These are phyloP conservation scores for Cyclaneusma minus DNA, from an alignment of 2,329 filamentous ascomycete species.

Conservation along the genomic window DNA sequence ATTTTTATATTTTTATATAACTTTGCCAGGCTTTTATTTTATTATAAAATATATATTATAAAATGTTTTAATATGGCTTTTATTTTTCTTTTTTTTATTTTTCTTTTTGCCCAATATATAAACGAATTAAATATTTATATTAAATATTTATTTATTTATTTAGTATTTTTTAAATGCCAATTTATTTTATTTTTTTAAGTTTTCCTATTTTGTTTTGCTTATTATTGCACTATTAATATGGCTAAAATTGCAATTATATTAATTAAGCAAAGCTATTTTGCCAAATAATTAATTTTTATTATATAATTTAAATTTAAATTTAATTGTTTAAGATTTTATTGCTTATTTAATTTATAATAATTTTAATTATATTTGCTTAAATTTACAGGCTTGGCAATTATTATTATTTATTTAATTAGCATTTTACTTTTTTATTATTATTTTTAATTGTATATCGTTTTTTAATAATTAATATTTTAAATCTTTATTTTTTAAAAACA, in stretches of 20 bases:
- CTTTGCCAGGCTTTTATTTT: neutral
- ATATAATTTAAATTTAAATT: neutral
- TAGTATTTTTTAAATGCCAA: neutral
- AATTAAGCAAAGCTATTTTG: too few relatives aligned
- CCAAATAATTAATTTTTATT: neutral
- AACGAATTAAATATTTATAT: neutral
- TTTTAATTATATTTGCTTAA: neutral
- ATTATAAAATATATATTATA: slow-evolving; percentile 1
- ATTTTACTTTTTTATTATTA: neutral
- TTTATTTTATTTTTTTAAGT: slow-evolving; percentile 1
- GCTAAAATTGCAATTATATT: too few relatives aligned
- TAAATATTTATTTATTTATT: slow-evolving; percentile 1
- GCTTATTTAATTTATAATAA: neutral
- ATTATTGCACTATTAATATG: too few relatives aligned
- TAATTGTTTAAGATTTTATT: neutral
- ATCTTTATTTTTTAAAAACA: neutral
- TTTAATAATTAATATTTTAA: slow-evolving; percentile 1
- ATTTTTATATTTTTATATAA: slow-evolving; percentile 1
- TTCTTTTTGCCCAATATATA: neutral
- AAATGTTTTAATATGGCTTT: neutral
- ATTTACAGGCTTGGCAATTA: neutral
- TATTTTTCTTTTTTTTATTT: slow-evolving; percentile 1
- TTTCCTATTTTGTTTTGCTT: too few relatives aligned
- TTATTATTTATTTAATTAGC: neutral
- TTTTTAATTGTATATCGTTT: neutral